A percentile compares a stretch with the other conserved stretches of the same genome.
These are phyloP conservation scores for Dioscorea cayenensis DNA, from an alignment of 116 monocot genomes.

Conservation along the genomic window DNA sequence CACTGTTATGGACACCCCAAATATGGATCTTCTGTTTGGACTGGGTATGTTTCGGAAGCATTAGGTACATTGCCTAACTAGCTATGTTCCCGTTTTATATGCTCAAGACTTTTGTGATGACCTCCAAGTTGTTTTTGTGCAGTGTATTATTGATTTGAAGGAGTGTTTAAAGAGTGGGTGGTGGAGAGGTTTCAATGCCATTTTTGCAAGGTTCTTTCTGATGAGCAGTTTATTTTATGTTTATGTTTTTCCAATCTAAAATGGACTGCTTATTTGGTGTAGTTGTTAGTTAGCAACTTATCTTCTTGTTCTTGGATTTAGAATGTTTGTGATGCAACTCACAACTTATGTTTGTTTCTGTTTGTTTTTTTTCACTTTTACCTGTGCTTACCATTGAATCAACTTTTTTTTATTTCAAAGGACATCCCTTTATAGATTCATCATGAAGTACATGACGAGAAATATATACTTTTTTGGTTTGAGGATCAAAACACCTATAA, in stretches of 20 bases:
- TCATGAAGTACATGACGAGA: conserved; percentile 26
- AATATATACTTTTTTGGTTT: too few relatives aligned
- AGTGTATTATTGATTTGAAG: conserved; percentile 98
- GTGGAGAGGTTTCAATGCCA: conserved; percentile 94
- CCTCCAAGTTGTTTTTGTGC: conserved; percentile 8
- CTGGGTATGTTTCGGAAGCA: conserved; percentile 99
- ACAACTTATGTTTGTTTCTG: too few relatives aligned
- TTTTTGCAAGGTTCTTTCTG: conserved; percentile 71
- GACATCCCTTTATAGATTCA: conserved; percentile 77
- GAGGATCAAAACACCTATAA: too few relatives aligned
- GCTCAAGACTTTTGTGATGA: conserved; percentile 1
- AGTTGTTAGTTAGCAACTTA: too few relatives aligned
- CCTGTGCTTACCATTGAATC: too few relatives aligned
- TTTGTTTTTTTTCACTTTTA: not conserved
- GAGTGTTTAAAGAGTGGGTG: conserved; percentile 93
- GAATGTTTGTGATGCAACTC: too few relatives aligned
- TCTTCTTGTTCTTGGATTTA: too few relatives aligned
- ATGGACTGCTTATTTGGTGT: too few relatives aligned
- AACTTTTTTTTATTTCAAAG: conserved; percentile 30
- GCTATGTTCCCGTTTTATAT: not conserved
- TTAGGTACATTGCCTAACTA: conserved; percentile 53
- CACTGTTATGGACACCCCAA: conserved; percentile 85
- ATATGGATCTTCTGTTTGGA: conserved; percentile 96
- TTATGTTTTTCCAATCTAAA: too few relatives aligned
- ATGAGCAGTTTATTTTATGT: not conserved